Percentiles rank a stretch among this genome's conserved stretches.
These are phyloP conservation scores for Hura crepitans DNA, from an alignment of 441 rosid species.

Conservation along the genomic window DNA sequence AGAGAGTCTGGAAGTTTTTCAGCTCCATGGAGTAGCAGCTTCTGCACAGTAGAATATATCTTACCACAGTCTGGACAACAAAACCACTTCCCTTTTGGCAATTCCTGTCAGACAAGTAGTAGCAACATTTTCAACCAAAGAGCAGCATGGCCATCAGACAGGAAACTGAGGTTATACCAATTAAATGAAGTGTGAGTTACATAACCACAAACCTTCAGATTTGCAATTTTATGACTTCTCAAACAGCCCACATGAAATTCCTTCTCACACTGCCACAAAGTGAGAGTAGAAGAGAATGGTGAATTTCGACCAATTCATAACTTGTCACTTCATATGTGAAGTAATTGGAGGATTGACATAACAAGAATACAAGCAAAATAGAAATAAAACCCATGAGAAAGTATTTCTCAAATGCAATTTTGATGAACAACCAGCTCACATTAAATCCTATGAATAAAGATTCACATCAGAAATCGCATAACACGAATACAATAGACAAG, in stretches of 20 bases:
- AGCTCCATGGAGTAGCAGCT: conserved; percentile 43
- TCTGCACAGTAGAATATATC: conserved; percentile 54
- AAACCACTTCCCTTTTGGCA: conserved; percentile 72
- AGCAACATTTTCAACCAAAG: conserved; percentile 15
- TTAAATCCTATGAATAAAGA: background rate
- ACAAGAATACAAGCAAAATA: conserved; percentile 6
- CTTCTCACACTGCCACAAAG: conserved; percentile 57
- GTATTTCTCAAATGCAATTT: background rate
- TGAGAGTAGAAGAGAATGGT: background rate
- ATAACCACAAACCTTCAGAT: conserved; percentile 43
- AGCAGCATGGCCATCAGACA: background rate
- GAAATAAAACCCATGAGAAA: background rate
- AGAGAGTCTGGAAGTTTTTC: conserved; percentile 53
- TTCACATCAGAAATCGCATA: background rate
- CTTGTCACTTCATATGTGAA: background rate
- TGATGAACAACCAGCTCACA: background rate
- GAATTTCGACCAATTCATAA: conserved; percentile 1
- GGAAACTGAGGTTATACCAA: background rate
- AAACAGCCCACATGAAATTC: conserved; percentile 77
- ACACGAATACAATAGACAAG: background rate
- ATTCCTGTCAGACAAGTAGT: conserved; percentile 47
- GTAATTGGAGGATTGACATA: background rate
- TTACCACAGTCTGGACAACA: conserved; percentile 54
- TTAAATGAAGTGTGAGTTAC: background rate
- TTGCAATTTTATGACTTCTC: conserved; percentile 62